Percentiles rank a stretch among this genome's conserved stretches.
Conservation (phyloP, 352 stramenopile genomes). For the Peronospora farinosa region DNA sequence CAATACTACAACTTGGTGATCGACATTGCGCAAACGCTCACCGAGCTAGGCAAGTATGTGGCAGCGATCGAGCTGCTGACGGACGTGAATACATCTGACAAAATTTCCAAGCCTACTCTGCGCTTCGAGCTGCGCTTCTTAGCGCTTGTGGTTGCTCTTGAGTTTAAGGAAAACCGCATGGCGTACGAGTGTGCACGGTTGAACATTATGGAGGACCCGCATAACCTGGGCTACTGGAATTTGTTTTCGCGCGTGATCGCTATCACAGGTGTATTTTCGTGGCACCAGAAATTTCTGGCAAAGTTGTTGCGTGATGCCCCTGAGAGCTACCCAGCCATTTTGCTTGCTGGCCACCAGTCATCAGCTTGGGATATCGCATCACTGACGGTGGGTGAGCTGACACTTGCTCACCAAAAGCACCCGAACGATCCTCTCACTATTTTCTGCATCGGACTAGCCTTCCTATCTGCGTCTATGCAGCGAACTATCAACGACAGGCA, state of each 20-base stretch:
- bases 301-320: conserved; percentile 75
- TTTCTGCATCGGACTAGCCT: conserved; percentile 81
- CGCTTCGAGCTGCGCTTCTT: conserved; percentile 80
- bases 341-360: conserved; percentile 78
- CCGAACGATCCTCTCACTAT: conserved; percentile 67
- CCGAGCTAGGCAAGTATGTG: conserved; percentile 74
- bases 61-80: conserved; percentile 80
- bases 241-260: conserved; percentile 79
- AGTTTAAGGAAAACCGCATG: conserved; percentile 85
- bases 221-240: conserved; percentile 82
- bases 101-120: conserved; percentile 60
- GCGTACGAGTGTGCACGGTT: conserved; percentile 81
- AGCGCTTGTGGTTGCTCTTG: conserved; percentile 73
- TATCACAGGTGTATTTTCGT: conserved; percentile 81
- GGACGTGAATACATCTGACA: conserved; percentile 83
- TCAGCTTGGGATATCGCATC: conserved; percentile 82
- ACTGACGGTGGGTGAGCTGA: conserved; percentile 78
- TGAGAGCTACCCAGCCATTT: conserved; percentile 68
- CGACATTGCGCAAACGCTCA: conserved; percentile 74
- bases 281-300: conserved; percentile 82
- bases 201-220: conserved; percentile 82
- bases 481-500: conserved; percentile 82
- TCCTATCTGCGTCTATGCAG: conserved; percentile 80
- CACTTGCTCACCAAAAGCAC: conserved; percentile 72
- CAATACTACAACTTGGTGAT: conserved; percentile 75